Conservation (phyloP, 1,139 yeast genomes). For the Sugiyamaella castrensis region DNA sequence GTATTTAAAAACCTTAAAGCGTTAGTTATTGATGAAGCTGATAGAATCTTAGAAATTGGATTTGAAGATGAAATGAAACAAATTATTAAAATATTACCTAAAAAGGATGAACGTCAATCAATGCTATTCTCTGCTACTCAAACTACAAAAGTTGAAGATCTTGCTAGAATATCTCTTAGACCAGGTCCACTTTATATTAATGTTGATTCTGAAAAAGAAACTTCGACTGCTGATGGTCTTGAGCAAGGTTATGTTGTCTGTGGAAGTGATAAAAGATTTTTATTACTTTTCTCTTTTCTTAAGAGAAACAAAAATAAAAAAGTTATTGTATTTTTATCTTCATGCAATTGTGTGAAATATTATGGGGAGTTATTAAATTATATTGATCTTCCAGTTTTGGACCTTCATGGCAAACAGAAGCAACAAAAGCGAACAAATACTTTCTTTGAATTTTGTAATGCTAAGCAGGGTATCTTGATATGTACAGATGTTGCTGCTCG, state of each 20-base stretch:
- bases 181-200: slow-evolving; percentile 95
- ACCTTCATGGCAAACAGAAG: slow-evolving; percentile 95
- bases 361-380: slow-evolving; percentile 92
- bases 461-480: slow-evolving; percentile 84
- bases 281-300: slow-evolving; percentile 84
- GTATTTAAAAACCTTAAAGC: slow-evolving; percentile 93
- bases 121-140: slow-evolving; percentile 98
- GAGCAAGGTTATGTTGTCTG: slow-evolving; percentile 99
- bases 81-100: slow-evolving; percentile 86
- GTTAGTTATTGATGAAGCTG: slow-evolving; percentile 93
- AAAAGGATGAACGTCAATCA: slow-evolving; percentile 84
- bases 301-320: slow-evolving; percentile 84
- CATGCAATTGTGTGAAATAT: slow-evolving; percentile 95
- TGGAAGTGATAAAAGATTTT: slow-evolving; percentile 90
- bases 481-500: slow-evolving; percentile 99
- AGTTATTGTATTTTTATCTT: slow-evolving; percentile 89
- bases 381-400: slow-evolving; percentile 93
- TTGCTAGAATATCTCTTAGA: slow-evolving; percentile 92
- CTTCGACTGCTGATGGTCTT: slow-evolving; percentile 91
- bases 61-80: slow-evolving; percentile 99
- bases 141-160: slow-evolving; percentile 96
- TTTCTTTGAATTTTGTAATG: slow-evolving; percentile 95
- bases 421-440: slow-evolving; percentile 98
- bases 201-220: slow-evolving; percentile 75
- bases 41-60: slow-evolving; percentile 93